Evolutionary conservation across 2,329 filamentous ascomycete genomes (phyloP).

Genomic region (Gaeumannomyces tritici): DNA sequence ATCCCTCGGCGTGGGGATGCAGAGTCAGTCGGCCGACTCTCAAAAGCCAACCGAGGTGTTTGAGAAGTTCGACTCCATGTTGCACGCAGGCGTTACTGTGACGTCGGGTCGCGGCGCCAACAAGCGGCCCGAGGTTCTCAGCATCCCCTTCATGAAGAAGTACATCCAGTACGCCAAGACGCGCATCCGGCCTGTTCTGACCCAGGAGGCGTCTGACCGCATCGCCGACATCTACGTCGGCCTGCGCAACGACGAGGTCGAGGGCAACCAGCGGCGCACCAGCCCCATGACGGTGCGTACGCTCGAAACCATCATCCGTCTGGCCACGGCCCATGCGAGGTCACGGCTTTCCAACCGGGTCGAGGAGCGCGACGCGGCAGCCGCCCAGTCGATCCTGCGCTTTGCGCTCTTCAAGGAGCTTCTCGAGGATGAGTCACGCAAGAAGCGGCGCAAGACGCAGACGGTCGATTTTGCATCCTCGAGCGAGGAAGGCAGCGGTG

Average conservation of each 20-base stretch:
- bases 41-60: slow-evolving; percentile 78
- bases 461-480: slow-evolving; percentile 46
- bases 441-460: slow-evolving; percentile 68
- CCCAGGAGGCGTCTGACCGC: slow-evolving; percentile 83
- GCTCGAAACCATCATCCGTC: slow-evolving; percentile 93
- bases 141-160: slow-evolving; percentile 98
- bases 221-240: slow-evolving; percentile 88
- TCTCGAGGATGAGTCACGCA: slow-evolving; percentile 66
- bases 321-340: slow-evolving; percentile 93
- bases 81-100: slow-evolving; percentile 81
- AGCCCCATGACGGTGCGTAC: slow-evolving; percentile 96
- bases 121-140: slow-evolving; percentile 78
- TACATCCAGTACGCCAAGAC: slow-evolving; percentile 98
- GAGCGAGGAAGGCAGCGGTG: slow-evolving; percentile 44
- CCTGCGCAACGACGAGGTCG: slow-evolving; percentile 89
- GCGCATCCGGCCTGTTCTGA: slow-evolving; percentile 79
- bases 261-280: slow-evolving; percentile 86
- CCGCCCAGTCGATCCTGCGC: slow-evolving; percentile 80
- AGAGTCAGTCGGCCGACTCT: slow-evolving; percentile 58
- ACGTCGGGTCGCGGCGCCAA: slow-evolving; percentile 64
- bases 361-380: slow-evolving; percentile 78
- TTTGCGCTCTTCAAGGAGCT: slow-evolving; percentile 98
- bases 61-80: slow-evolving; percentile 93
- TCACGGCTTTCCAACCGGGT: slow-evolving; percentile 79
- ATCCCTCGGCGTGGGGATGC: slow-evolving; percentile 76